Evolutionary conservation across 225 moss, liverwort and hornwort species (phyloP), one percentile per base, ranked within the genome.

Genomic region (Neckera pumila): DNA sequence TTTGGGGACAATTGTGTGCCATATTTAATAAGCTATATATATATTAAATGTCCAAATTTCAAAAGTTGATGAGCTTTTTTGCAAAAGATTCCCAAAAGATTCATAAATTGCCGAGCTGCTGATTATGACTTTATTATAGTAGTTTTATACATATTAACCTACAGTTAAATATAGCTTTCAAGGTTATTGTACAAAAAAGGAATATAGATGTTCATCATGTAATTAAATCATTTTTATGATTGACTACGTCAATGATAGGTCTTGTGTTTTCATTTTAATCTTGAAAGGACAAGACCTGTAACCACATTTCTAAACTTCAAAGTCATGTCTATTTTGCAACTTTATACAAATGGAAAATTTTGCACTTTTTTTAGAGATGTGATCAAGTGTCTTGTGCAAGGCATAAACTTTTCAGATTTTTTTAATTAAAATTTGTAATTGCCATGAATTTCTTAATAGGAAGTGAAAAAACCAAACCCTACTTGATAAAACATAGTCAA

Each of bases 201-300:
- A 49, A 13, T 0, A 2, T 14, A 8, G 0, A 2, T 49, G 0
- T 12, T 75, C 3, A 13, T 33, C 12, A 33, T 47, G 3, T 49
- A 20, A 49, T 49, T 13, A 12, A 2, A 75, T 47, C 7, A 12
- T 33, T 33, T 42, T 5, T 4, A n/a, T n/a, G n/a, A n/a, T n/a
- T n/a, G n/a, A n/a, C n/a, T n/a, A n/a, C 0, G 0, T 31, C 4
- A 12, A 7, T 7, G 12, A 31, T 49, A 33, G 13, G 13, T 71
- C 23, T 71, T 42, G 20, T 25, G 2, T 71, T 42, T 40, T 71
- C 16, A 42, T 66, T n/a, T 67, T 66, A 66, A 66, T 66, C 66
- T 66, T 66, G 1, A 19, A 65, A 65, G 10, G 36, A 25, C 4
- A 14, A 2, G 16, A 74, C 7, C 11, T 12, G 31, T 20, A 4